Conservation (phyloP, 768 basidiomycete genomes). For the Cantharellus anzutake region DNA sequence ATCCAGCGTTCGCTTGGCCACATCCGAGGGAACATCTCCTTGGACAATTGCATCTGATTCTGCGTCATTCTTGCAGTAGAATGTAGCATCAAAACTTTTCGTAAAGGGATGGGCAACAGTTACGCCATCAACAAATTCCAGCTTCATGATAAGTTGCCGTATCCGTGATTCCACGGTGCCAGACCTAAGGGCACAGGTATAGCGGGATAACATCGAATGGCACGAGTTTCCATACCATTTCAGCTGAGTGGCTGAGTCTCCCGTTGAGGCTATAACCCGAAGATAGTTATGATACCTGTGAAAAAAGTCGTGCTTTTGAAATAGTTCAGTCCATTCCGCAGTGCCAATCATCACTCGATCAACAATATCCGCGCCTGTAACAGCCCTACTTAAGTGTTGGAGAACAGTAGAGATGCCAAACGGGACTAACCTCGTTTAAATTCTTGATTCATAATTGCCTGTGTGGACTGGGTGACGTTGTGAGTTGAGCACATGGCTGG, state of each 20-base stretch:
- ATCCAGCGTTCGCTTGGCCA: conserved; percentile 55
- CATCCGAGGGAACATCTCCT: conserved; percentile 61
- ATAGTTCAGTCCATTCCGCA: conserved; percentile 84
- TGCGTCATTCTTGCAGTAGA: conserved; percentile 65
- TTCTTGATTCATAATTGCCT: conserved; percentile 90
- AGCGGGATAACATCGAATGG: not conserved
- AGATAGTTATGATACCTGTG: conserved; percentile 91
- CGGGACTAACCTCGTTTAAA: conserved; percentile 63
- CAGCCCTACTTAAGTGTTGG: not conserved
- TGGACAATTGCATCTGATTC: conserved; percentile 79
- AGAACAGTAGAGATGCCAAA: not conserved
- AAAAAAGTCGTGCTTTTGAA: conserved; percentile 92
- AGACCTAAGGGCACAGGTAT: conserved; percentile 28
- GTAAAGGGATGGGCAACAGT: conserved; percentile 87
- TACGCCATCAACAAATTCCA: conserved; percentile 87
- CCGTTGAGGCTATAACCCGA: conserved; percentile 86
- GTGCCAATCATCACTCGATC: conserved; percentile 75
- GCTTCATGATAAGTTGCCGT: conserved; percentile 92
- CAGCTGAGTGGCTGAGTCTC: conserved; percentile 61
- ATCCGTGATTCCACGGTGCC: conserved; percentile 97
- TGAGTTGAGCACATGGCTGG: conserved; percentile 99
- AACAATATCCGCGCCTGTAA: conserved; percentile 72
- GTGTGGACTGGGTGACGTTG: conserved; percentile 89
- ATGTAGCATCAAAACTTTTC: conserved; percentile 80
- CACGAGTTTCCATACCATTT: conserved; percentile 51